These are phyloP conservation scores for Blastosporella zonata DNA, from an alignment of 1,284 basidiomycete genomes.

Conservation along the genomic window DNA sequence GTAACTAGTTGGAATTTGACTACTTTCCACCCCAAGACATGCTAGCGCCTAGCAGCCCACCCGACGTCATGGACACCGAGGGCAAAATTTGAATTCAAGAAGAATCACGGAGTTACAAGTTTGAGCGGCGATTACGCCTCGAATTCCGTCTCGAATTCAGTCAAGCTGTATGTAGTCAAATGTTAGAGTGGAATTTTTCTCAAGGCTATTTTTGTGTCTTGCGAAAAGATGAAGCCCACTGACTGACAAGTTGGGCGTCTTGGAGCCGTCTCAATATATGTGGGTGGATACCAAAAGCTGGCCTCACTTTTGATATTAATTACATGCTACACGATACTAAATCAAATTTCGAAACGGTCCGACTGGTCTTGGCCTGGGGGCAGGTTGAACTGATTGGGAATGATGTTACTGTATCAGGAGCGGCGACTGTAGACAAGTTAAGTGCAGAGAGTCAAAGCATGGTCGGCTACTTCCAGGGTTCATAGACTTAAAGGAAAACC, in stretches of 20 bases:
- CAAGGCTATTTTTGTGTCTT: too few relatives aligned
- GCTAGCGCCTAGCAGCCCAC: too few relatives aligned
- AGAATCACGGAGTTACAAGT: conserved; percentile 3
- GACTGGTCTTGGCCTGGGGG: neutral
- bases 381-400: conserved; percentile 4
- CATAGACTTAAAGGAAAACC: conserved; percentile 1
- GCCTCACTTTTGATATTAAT: neutral
- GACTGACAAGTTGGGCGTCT: too few relatives aligned
- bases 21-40: too few relatives aligned
- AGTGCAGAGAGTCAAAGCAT: conserved; percentile 2
- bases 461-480: conserved; percentile 16
- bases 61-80: neutral
- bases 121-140: neutral
- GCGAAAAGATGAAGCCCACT: too few relatives aligned
- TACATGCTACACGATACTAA: conserved; percentile 4
- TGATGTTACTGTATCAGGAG: conserved; percentile 3
- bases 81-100: too few relatives aligned
- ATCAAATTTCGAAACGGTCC: conserved; percentile 10
- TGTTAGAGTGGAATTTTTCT: too few relatives aligned
- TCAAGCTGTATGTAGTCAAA: too few relatives aligned
- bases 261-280: neutral
- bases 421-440: neutral
- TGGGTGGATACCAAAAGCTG: neutral
- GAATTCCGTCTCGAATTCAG: too few relatives aligned
- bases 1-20: too few relatives aligned